A percentile compares a stretch with the other conserved stretches of the same genome.
Conservation (phyloP, 345 rosid genomes). For the Turritis glabra region DNA sequence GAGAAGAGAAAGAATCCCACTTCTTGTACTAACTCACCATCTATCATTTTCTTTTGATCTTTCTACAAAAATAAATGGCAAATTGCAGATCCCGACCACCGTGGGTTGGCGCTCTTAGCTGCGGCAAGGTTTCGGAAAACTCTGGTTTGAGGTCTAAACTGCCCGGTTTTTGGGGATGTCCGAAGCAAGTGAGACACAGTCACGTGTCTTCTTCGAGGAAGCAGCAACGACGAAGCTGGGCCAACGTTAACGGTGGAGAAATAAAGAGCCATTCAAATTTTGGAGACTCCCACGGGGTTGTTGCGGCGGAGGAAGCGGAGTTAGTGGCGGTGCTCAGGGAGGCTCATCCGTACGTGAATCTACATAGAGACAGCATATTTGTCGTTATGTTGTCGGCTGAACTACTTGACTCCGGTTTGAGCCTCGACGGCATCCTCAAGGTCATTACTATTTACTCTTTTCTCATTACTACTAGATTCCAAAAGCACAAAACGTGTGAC, state of each 20-base stretch:
- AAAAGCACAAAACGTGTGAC: neutral
- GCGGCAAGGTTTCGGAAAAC: neutral
- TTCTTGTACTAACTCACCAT: neutral
- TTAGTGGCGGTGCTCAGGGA: conserved; percentile 19
- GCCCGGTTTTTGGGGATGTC: conserved; percentile 4
- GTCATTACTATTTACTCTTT: neutral
- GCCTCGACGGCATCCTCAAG: conserved; percentile 18
- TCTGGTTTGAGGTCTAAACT: neutral
- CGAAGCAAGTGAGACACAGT: neutral
- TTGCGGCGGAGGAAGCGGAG: conserved; percentile 17
- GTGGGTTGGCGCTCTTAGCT: neutral
- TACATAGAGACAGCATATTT: conserved; percentile 27
- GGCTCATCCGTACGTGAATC: conserved; percentile 33
- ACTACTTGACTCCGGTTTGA: conserved; percentile 13
- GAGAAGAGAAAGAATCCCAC: neutral
- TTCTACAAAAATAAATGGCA: conserved; percentile 7
- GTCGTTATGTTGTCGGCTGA: conserved; percentile 30
- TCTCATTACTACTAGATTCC: neutral
- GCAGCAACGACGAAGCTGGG: conserved; percentile 1
- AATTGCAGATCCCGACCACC: conserved; percentile 1
- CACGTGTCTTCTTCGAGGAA: neutral
- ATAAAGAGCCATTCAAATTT: neutral
- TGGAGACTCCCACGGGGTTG: neutral
- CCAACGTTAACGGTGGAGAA: neutral
- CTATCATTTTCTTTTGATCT: neutral